Evolutionary conservation across 2,329 filamentous ascomycete species (phyloP), one percentile per base, ranked within the genome.

Genomic region (Scedosporium aurantiacum): DNA sequence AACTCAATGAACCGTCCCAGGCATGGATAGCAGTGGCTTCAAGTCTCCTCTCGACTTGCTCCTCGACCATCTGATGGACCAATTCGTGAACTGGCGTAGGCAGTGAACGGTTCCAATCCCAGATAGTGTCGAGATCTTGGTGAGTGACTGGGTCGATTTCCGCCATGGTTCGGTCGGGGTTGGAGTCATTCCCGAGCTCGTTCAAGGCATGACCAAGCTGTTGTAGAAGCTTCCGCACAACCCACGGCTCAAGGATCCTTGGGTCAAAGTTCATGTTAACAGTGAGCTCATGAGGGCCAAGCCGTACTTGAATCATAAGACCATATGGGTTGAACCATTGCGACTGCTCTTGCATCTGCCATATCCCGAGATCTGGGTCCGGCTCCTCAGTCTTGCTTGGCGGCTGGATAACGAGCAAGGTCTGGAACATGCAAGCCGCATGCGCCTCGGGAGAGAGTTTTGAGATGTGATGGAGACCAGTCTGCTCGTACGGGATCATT

Each of bases 321-420:
- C n/a, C 18, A 5, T 18, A 27, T 18, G 27, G 55, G 55, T 57
- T 57, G 18, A 21, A 25, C 18, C 23, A 25, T 18, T 61, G 32
- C 41, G 18, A 27, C 18, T 1, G 66, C 60, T 2, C 61, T 55
- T 14, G 67, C 63, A n/a, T 71, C 70, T 4, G 8, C 32, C 32
- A 37, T 37, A 37, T 14, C 10, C 32, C 32, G 8, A 37, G 10
- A 37, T 37, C 32, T 12, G 32, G 10, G 32, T 37, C 32, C 14
- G 32, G 32, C 10, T 37, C 32, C 32, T 37, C 32, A 37, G 32
- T 37, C 32, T 37, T 37, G 32, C 32, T 37, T 37, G 32, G 32
- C 10, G 32, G 32, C 32, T 37, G 32, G 32, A 74, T 67, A 6
- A 72, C 69, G 7, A 73, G 61, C 12, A 72, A 37, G 5, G 65